Evolutionary conservation across 139 green algal species (phyloP), one percentile per base, ranked within the genome.

Genomic region (Picochlorum sp.): DNA sequence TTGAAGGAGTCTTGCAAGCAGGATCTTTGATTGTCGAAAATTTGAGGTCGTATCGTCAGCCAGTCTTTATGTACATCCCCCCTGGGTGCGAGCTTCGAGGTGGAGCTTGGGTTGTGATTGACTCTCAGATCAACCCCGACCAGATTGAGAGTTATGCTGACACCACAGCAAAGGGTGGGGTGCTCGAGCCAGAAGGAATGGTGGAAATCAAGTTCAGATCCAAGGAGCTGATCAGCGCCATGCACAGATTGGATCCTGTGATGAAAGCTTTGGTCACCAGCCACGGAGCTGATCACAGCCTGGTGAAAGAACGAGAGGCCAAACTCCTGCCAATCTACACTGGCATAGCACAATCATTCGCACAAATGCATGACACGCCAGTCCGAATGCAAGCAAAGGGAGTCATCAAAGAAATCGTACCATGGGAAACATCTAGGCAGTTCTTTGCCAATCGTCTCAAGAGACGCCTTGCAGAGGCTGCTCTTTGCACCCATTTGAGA

Each of bases 161-260:
- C 67, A 76, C 76, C 16, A 75, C 57, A 24, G 83, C 83, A 9
- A 76, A 90, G 2, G 94, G 94, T 6, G 89, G 84, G 8, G 92
- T 99, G 24, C 81, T 99, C 49, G 94, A 99, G 80, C 90, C 94
- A 1, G 89, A 97, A 66, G 94, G 92, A 31, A 82, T 97, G 50
- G 90, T 97, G 44, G 94, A 98, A 77, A 98, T 99, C 75, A 99
- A 99, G 81, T 98, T 93, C 84, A 72, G 90, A 8, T 62, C 61
- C 4, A 66, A 72, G 0, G 87, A 97, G 62, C 78, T 98, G 24
- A 37, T 94, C 1, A 63, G 72, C 11, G 78, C 83, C 41, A 97
- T 98, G 90, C 83, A 91, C 67, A 82, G 90, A 65, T 60, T 96
- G 13, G 91, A 97, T 66, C 79, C 86, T 0, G 65, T 77, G 30